Conservation (phyloP, 108 stramenopile genomes). For the Cylindrotheca fusiformis region DNA sequence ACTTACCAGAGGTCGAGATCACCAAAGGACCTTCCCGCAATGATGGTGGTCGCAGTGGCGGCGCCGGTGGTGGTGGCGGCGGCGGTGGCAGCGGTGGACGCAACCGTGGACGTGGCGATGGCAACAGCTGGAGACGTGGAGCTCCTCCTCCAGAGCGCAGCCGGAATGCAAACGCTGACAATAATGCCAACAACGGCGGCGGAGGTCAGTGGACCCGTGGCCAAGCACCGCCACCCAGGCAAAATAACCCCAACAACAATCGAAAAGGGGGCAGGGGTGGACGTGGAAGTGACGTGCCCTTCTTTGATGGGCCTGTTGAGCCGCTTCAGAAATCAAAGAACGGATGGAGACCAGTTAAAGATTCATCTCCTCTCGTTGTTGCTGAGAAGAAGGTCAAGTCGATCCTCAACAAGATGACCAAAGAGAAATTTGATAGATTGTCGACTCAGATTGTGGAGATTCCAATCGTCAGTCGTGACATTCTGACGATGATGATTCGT, state of each 20-base stretch:
- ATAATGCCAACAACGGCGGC: slow-evolving; percentile 6
- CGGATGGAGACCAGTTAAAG: slow-evolving; percentile 73
- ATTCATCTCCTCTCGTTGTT: slow-evolving; percentile 53
- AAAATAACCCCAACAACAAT: slow-evolving; percentile 11
- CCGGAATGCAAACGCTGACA: slow-evolving; percentile 2
- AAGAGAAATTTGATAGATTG: slow-evolving; percentile 85
- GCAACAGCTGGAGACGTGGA: slow-evolving; percentile 23
- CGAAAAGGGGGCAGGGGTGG: slow-evolving; percentile 37
- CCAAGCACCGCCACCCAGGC: slow-evolving; percentile 31
- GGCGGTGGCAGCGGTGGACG: slow-evolving; percentile 29
- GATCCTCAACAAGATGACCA: slow-evolving; percentile 91
- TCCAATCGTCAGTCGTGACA: slow-evolving; percentile 68
- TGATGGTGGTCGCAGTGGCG: slow-evolving; percentile 20
- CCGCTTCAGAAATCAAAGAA: slow-evolving; percentile 64
- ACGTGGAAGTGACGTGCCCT: slow-evolving; percentile 20
- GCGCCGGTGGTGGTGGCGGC: slow-evolving; percentile 30
- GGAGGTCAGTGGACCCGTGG: slow-evolving; percentile 45
- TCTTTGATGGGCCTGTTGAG: slow-evolving; percentile 55
- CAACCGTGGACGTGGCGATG: slow-evolving; percentile 16
- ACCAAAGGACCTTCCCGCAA: slow-evolving; percentile 21
- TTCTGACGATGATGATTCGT: slow-evolving; percentile 77
- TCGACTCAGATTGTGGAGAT: slow-evolving; percentile 77
- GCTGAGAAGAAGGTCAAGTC: slow-evolving; percentile 84
- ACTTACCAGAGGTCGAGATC: slow-evolving; percentile 39
- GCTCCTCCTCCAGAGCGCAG: slow-evolving; percentile 13